Evolutionary conservation across 2,329 filamentous ascomycete genomes (phyloP).

Genomic region (Apiospora arundinis): DNA sequence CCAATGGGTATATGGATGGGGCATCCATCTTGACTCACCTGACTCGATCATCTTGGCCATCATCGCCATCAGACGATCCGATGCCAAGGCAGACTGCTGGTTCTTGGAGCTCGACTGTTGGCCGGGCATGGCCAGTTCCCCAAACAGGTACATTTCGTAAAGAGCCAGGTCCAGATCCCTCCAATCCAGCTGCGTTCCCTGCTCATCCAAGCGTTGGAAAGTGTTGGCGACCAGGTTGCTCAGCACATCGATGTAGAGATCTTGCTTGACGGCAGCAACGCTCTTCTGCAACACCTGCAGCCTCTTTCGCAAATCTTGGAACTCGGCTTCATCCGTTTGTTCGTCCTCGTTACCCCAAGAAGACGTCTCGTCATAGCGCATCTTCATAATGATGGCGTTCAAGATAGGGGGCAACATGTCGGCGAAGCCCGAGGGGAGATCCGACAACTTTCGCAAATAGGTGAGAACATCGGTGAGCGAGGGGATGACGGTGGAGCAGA

Average conservation of each 20-base stretch:
- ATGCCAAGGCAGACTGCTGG: constrained; percentile 78
- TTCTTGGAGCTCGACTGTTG: constrained; percentile 87
- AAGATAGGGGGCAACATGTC: constrained; percentile 86
- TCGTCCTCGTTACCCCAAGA: constrained; percentile 94
- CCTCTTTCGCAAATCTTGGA: constrained; percentile 90
- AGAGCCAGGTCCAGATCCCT: constrained; percentile 92
- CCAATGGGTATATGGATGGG: constrained; percentile 29
- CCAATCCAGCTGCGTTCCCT: constrained; percentile 83
- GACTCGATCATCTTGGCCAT: constrained; percentile 96
- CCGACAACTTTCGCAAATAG: constrained; percentile 81
- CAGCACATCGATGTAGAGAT: constrained; percentile 85
- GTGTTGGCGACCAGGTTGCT: constrained; percentile 88
- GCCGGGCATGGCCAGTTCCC: constrained; percentile 88
- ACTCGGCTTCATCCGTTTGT: constrained; percentile 95
- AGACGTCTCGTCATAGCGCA: constrained; percentile 96
- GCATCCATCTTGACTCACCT: constrained; percentile 58
- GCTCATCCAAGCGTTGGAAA: constrained; percentile 79
- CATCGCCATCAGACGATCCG: constrained; percentile 85
- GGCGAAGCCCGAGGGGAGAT: constrained; percentile 76
- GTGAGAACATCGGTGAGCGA: constrained; percentile 91
- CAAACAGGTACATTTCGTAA: constrained; percentile 95
- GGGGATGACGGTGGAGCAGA: constrained; percentile 94
- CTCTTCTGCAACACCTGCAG: constrained; percentile 92
- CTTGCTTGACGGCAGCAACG: constrained; percentile 86
- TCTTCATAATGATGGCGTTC: constrained; percentile 91